phyloP scores from a whole-genome alignment of 345 rosid species.

The Gynandropsis gynandra region DNA sequence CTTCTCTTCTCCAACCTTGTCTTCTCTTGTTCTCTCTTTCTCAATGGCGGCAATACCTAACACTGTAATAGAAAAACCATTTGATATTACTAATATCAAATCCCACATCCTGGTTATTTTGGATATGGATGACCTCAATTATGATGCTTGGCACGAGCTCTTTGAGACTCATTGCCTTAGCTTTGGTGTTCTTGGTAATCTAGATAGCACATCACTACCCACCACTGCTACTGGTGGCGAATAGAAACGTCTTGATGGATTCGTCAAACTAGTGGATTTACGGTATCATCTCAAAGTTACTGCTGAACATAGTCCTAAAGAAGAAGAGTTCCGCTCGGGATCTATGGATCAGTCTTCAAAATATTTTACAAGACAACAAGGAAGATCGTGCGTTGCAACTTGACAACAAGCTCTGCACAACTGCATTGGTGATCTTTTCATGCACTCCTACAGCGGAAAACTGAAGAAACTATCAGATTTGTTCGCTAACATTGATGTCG shows the following conservation, averaged over 20 bases:
- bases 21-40: too few species aligned
- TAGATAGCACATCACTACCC: accelerated
- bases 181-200: neutral
- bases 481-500: neutral
- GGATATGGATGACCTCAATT: too few species aligned
- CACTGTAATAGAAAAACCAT: too few species aligned
- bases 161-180: too few species aligned
- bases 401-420: neutral
- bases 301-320: neutral
- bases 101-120: too few species aligned
- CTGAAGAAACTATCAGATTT: neutral
- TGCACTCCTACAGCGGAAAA: neutral
- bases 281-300: neutral
- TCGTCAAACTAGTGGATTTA: neutral
- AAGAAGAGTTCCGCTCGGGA: neutral
- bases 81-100: too few species aligned
- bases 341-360: accelerated
- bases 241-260: neutral
- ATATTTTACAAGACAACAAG: neutral
- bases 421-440: neutral
- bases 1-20: too few species aligned
- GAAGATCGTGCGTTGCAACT: neutral
- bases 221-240: neutral
- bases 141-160: too few species aligned
- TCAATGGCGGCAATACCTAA: too few species aligned